A percentile compares a stretch with the other conserved stretches of the same genome.
phyloP scores from a whole-genome alignment of 2,329 filamentous ascomycete genomes.

The Cordyceps cicadae region DNA sequence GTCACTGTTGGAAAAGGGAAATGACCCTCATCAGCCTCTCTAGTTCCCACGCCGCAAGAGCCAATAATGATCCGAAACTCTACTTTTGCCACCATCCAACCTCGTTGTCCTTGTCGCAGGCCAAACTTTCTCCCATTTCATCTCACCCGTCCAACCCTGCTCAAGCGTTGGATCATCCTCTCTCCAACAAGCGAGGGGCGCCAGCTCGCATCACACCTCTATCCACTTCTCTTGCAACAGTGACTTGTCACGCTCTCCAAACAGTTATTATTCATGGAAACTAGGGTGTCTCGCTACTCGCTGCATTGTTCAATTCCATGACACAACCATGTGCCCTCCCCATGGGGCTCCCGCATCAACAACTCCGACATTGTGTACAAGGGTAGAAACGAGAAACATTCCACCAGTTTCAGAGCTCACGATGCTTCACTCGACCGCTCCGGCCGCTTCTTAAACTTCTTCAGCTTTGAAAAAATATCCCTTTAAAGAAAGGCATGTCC shows the following conservation, averaged over 20 bases:
- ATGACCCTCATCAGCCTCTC: neutral
- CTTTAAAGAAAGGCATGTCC: too few relatives aligned
- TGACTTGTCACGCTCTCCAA: neutral
- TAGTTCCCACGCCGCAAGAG: neutral
- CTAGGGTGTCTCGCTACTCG: neutral
- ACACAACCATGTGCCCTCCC: neutral
- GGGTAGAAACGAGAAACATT: neutral
- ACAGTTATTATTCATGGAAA: conserved; percentile 3
- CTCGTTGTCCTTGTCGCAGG: neutral
- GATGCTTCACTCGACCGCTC: neutral
- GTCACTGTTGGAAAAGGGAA: neutral
- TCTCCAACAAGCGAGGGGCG: neutral
- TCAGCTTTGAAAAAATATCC: neutral
- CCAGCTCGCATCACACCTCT: neutral
- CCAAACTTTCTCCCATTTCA: neutral
- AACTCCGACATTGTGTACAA: neutral
- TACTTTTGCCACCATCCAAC: neutral
- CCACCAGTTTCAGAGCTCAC: neutral
- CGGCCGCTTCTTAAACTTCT: neutral
- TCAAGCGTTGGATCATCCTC: neutral
- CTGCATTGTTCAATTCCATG: neutral
- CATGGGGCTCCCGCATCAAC: conserved; percentile 5
- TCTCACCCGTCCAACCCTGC: too few relatives aligned
- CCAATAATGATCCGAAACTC: neutral
- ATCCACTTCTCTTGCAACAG: conserved; percentile 2